Conservation (phyloP, 345 rosid genomes). For the Corchorus capsularis region DNA sequence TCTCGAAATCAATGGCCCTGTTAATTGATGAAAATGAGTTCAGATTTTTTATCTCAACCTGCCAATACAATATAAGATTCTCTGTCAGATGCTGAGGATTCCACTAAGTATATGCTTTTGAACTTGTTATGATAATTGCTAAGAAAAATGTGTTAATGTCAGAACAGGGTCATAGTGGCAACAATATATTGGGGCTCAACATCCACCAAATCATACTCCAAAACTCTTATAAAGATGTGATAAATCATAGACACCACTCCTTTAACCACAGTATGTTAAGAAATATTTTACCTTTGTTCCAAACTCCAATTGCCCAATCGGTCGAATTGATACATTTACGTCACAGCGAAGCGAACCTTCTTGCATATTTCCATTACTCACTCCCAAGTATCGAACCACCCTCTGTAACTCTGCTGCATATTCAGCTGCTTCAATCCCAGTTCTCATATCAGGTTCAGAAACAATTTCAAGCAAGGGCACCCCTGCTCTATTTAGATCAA, state of each 20-base stretch:
- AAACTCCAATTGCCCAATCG: slow-evolving; percentile 71
- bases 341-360: slow-evolving; percentile 97
- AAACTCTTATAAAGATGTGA: neutral
- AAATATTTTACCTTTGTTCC: slow-evolving; percentile 78
- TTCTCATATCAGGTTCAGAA: slow-evolving; percentile 98
- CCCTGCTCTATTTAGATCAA: slow-evolving; percentile 94
- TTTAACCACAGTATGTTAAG: slow-evolving; percentile 6
- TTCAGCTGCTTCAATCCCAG: slow-evolving; percentile 84
- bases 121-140: neutral
- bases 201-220: neutral
- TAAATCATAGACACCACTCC: neutral
- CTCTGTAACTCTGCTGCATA: slow-evolving; percentile 85
- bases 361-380: slow-evolving; percentile 92
- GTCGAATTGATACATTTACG: slow-evolving; percentile 93
- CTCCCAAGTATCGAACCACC: slow-evolving; percentile 79
- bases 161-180: neutral
- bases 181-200: neutral
- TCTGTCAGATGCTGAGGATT: slow-evolving; percentile 23
- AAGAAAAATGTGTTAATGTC: neutral
- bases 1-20: slow-evolving; percentile 91
- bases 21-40: slow-evolving; percentile 87
- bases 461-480: slow-evolving; percentile 97
- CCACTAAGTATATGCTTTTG: neutral
- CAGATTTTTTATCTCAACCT: slow-evolving; percentile 94
- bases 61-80: slow-evolving; percentile 28